Conservation (phyloP, 768 basidiomycete genomes). For the Candolleomyces efflorescens region DNA sequence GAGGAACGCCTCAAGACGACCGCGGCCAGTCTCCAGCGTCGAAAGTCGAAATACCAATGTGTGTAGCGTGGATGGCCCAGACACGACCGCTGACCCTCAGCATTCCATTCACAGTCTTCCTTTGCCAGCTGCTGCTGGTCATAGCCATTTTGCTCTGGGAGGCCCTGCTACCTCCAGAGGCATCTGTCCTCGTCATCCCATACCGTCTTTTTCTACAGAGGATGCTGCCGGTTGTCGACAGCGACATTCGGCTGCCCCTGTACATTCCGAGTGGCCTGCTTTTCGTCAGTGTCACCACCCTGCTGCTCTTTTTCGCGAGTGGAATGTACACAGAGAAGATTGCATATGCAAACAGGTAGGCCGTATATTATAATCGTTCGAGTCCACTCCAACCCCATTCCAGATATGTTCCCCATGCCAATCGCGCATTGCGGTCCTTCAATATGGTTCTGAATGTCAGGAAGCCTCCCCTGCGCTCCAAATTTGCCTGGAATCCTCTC, state of each 20-base stretch:
- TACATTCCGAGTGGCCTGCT: conserved; percentile 78
- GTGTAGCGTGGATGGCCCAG: not conserved
- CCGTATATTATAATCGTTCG: conserved; percentile 23
- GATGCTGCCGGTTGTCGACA: conserved; percentile 46
- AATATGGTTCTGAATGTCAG: conserved; percentile 98
- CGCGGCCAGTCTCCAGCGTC: conserved; percentile 70
- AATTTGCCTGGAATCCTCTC: conserved; percentile 50
- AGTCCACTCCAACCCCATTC: not conserved
- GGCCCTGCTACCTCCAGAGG: conserved; percentile 60
- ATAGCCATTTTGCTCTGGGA: conserved; percentile 73
- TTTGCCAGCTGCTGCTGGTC: conserved; percentile 60
- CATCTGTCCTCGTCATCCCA: conserved; percentile 62
- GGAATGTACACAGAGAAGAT: conserved; percentile 97
- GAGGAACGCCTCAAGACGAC: conserved; percentile 97
- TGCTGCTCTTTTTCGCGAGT: conserved; percentile 92
- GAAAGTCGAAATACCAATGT: conserved; percentile 85
- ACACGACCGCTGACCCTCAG: conserved; percentile 14
- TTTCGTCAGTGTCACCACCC: conserved; percentile 85
- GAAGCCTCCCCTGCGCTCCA: conserved; percentile 65
- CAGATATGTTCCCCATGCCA: conserved; percentile 96
- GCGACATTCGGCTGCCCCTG: conserved; percentile 51
- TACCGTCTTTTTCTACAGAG: conserved; percentile 48
- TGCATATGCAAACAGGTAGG: conserved; percentile 87
- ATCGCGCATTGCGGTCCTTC: conserved; percentile 83
- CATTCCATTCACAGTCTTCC: conserved; percentile 54